phyloP scores from a whole-genome alignment of 2,329 filamentous ascomycete species.

The Penicillium glabrum region DNA sequence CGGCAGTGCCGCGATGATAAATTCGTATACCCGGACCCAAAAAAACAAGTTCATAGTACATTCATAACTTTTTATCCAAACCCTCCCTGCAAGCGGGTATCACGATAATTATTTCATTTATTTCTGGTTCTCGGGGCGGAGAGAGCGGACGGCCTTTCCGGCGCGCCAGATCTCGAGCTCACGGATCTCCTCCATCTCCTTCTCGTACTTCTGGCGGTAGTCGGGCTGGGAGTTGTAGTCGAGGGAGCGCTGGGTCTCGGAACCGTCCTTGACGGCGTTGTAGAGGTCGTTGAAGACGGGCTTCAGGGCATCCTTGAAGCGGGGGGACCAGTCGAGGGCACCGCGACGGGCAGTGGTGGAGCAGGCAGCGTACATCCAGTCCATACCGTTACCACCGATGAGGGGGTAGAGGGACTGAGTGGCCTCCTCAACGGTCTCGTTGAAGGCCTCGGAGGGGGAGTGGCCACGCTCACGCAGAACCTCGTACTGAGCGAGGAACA shows the following conservation, averaged over 20 bases:
- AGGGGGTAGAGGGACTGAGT: slow-evolving; percentile 97
- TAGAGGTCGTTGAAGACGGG: slow-evolving; percentile 98
- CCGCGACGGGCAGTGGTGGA: slow-evolving; percentile 97
- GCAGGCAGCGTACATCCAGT: slow-evolving; percentile 99
- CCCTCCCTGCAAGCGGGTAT: slow-evolving; percentile 23
- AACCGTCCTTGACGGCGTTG: slow-evolving; percentile 84
- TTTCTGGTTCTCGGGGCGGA: slow-evolving; percentile 85
- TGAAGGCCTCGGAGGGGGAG: slow-evolving; percentile 97
- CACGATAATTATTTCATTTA: slow-evolving; percentile 46
- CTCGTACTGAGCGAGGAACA: slow-evolving; percentile 99
- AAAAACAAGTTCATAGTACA: slow-evolving; percentile 35
- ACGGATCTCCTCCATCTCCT: slow-evolving; percentile 98
- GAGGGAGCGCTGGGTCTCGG: slow-evolving; percentile 92
- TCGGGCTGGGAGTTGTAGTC: slow-evolving; percentile 95
- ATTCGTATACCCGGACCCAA: slow-evolving; percentile 15
- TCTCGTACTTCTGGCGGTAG: slow-evolving; percentile 96
- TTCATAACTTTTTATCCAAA: slow-evolving; percentile 35
- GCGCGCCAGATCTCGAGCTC: slow-evolving; percentile 98
- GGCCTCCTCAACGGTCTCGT: slow-evolving; percentile 99
- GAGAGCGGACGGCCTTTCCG: slow-evolving; percentile 88
- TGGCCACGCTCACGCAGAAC: slow-evolving; percentile 98
- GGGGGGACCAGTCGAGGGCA: slow-evolving; percentile 96
- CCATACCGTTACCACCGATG: slow-evolving; percentile 97
- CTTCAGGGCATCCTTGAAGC: slow-evolving; percentile 98
- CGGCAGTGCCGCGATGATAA: slow-evolving; percentile 1